Conservation (phyloP, 2,329 filamentous ascomycete genomes). For the Diaporthe australafricana region DNA sequence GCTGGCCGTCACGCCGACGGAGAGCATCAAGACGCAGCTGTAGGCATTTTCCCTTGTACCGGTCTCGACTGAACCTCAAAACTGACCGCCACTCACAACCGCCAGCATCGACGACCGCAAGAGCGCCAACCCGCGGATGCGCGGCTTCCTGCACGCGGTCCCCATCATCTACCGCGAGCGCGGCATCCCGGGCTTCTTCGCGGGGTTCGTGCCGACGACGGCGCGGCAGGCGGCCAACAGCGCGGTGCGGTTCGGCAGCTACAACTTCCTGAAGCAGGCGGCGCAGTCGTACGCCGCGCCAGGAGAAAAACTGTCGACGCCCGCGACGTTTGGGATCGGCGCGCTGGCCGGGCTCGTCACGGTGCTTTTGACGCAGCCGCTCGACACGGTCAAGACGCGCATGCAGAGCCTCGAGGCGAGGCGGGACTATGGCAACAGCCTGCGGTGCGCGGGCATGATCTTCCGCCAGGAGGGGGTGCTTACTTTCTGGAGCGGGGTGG, state of each 20-base stretch:
- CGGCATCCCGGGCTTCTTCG: constrained; percentile 92
- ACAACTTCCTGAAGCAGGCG: constrained; percentile 90
- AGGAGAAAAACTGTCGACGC: constrained; percentile 90
- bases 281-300: constrained; percentile 93
- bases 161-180: constrained; percentile 89
- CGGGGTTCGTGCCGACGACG: constrained; percentile 95
- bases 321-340: constrained; percentile 91
- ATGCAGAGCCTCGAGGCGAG: constrained; percentile 97
- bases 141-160: constrained; percentile 91
- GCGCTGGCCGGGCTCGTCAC: constrained; percentile 91
- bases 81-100: background rate
- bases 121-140: constrained; percentile 83
- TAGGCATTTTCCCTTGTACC: constrained; percentile 54
- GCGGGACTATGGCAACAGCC: constrained; percentile 84
- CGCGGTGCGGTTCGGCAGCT: constrained; percentile 89
- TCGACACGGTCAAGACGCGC: constrained; percentile 96
- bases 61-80: too few relatives aligned
- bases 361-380: constrained; percentile 79
- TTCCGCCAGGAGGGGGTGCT: constrained; percentile 89
- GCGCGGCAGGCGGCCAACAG: constrained; percentile 95
- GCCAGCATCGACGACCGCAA: constrained; percentile 95
- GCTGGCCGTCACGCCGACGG: constrained; percentile 94
- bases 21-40: constrained; percentile 98
- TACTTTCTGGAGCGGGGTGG: constrained; percentile 93
- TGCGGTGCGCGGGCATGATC: constrained; percentile 84